Percentiles rank a stretch among this genome's conserved stretches.
Evolutionary conservation across 192 early-diverging fungal genomes (phyloP).

Genomic region (Coemansia pectinata): DNA sequence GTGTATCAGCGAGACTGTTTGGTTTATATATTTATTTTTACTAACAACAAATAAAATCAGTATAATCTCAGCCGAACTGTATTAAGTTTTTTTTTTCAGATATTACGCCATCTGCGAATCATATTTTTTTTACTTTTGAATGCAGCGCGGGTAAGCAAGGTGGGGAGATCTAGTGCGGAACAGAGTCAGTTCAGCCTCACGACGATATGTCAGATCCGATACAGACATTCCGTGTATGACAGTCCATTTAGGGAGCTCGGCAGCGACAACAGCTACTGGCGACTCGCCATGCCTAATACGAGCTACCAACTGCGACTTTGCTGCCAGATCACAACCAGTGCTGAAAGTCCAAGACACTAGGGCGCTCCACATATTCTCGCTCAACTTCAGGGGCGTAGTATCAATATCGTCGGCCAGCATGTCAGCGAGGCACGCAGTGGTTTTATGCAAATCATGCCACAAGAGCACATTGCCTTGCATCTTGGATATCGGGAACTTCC

Average conservation of each 20-base stretch:
- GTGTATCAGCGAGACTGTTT: no score
- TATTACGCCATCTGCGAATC: not conserved
- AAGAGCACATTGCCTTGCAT: constrained; percentile 10
- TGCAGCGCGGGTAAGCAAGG: not conserved
- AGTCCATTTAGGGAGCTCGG: constrained; percentile 14
- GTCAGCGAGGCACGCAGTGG: constrained; percentile 9
- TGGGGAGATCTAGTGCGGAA: constrained; percentile 3
- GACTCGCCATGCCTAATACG: constrained; percentile 24
- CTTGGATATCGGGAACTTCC: not conserved
- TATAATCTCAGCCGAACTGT: no score
- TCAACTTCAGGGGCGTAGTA: not conserved
- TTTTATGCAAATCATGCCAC: constrained; percentile 6
- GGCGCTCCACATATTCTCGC: constrained; percentile 41
- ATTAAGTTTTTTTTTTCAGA: not conserved
- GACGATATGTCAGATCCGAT: not conserved
- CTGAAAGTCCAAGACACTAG: constrained; percentile 38
- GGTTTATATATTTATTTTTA: no score
- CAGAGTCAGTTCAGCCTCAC: constrained; percentile 14
- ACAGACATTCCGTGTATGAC: not conserved
- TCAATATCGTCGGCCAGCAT: not conserved
- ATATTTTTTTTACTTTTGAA: not conserved
- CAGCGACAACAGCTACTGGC: not conserved
- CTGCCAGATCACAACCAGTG: constrained; percentile 22
- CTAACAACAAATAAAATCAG: no score
- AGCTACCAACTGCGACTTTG: constrained; percentile 18